Percentiles rank a stretch among this genome's conserved stretches.
These are phyloP conservation scores for Penicillium nordicum DNA, from an alignment of 2,329 filamentous ascomycete species.

Conservation along the genomic window DNA sequence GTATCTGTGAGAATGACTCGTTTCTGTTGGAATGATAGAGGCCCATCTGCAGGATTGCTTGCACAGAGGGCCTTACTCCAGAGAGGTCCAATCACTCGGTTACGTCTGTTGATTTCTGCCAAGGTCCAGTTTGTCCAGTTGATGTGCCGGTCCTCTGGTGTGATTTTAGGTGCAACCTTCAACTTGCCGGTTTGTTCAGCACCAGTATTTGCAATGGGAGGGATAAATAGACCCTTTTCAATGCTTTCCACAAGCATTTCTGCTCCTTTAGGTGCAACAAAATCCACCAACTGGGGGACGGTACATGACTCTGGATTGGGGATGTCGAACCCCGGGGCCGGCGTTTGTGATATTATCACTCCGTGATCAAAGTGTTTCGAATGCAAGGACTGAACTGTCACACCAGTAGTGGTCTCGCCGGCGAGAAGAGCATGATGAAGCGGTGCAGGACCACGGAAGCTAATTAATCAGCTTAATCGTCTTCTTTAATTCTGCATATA, in stretches of 20 bases:
- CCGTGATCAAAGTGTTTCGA: slow-evolving; percentile 74
- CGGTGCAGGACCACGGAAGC: slow-evolving; percentile 80
- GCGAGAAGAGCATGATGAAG: slow-evolving; percentile 78
- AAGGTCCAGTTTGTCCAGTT: slow-evolving; percentile 56
- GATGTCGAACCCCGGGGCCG: slow-evolving; percentile 54
- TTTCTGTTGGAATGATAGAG: slow-evolving; percentile 27
- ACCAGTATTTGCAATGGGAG: slow-evolving; percentile 49
- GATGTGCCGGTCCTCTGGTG: slow-evolving; percentile 60
- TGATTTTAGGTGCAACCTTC: slow-evolving; percentile 70
- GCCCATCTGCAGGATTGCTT: slow-evolving; percentile 16
- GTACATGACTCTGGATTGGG: slow-evolving; percentile 48
- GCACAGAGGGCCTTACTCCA: slow-evolving; percentile 54
- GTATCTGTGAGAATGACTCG: slow-evolving; percentile 39
- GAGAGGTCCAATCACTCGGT: slow-evolving; percentile 61
- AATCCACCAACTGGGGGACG: slow-evolving; percentile 49
- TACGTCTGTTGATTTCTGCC: slow-evolving; percentile 54
- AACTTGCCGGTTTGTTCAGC: slow-evolving; percentile 26
- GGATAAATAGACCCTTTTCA: slow-evolving; percentile 60
- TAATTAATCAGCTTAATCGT: slow-evolving; percentile 31
- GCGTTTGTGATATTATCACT: slow-evolving; percentile 67
- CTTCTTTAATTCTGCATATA: not conserved
- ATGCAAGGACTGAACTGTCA: slow-evolving; percentile 85
- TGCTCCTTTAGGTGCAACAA: slow-evolving; percentile 64
- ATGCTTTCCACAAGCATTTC: slow-evolving; percentile 67
- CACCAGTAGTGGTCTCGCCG: slow-evolving; percentile 60